Evolutionary conservation across 148 eudicot species (phyloP).

Genomic region (Linanthus parryae): DNA sequence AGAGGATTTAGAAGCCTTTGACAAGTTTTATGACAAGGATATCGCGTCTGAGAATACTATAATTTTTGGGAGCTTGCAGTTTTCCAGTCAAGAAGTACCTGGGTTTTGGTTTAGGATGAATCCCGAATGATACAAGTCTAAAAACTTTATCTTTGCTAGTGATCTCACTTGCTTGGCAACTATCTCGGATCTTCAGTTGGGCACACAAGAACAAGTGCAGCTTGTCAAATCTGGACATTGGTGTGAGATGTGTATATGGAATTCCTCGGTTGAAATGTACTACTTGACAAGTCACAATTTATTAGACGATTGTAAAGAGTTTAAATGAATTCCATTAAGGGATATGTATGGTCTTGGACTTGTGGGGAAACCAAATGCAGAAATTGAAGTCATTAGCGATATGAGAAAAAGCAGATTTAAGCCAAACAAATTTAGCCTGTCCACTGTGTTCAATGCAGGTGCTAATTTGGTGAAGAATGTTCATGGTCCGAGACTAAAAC

Average conservation of each 20-base stretch:
- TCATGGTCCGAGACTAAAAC: constrained; percentile 48
- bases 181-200: constrained; percentile 26
- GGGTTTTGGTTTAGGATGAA: no score
- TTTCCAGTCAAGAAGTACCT: no score
- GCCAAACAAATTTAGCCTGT: constrained; percentile 51
- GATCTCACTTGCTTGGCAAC: constrained; percentile 39
- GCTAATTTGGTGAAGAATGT: constrained; percentile 47
- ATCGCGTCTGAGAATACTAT: no score
- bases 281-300: constrained; percentile 43
- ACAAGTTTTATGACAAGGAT: no score
- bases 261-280: constrained; percentile 57
- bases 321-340: constrained; percentile 38
- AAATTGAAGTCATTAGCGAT: constrained; percentile 37
- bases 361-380: no score
- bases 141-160: constrained; percentile 50
- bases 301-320: constrained; percentile 38
- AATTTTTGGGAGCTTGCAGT: no score
- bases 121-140: constrained; percentile 40
- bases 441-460: constrained; percentile 58
- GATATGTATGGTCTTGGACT: constrained; percentile 47
- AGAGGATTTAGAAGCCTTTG: no score
- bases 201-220: constrained; percentile 48
- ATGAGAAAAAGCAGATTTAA: constrained; percentile 42
- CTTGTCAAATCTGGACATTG: constrained; percentile 59
- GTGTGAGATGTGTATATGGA: constrained; percentile 55